Evolutionary conservation across 208 protist species (phyloP), one percentile per base, ranked within the genome.

Genomic region (Acanthamoeba sp.): DNA sequence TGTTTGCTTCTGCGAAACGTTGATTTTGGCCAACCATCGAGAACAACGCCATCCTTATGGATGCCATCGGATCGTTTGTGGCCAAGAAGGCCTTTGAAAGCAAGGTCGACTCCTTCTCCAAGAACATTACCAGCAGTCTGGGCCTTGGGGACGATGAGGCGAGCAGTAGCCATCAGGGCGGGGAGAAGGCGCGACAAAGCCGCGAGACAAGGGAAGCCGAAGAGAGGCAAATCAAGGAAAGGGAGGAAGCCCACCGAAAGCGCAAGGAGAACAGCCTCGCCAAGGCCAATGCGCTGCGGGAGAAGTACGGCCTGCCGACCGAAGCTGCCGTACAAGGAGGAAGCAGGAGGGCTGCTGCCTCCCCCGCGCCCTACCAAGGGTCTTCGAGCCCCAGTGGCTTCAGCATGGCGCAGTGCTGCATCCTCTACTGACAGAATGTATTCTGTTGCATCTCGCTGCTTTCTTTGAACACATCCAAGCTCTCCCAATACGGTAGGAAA

Each of bases 291-390:
- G 64, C 64, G n/a, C 64, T 73, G 9, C 64, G 64, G n/a, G 64
- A 73, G 38, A 73, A 73, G 64, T 73, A 73, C 64, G 64, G 64
- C 64, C n/a, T 73, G 34, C 64, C 64, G n/a, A 32, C 64, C 29
- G 64, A 73, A 7, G 64, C 14, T 3, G 10, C 27, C 29, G 10
- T 20, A 24, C 64, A 40, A 42, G 4, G n/a, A 22, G 9, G 62
- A 4, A 36, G 62, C 62, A 16, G 34, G 7, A 38, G 64, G 64
- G 34, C 20, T 0, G 34, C 34, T 0, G 64, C 64, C 29, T 34
- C 29, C n/a, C 7, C 62, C 22, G 14, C n/a, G 10, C 14, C 32
- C n/a, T 40, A 73, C 34, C 16, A 32, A 29, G n/a, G 32, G n/a
- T 42, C 64, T 5, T 42, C 64, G 32, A 73, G 64, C 64, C 64